These are phyloP conservation scores for Lagenaria siceraria DNA, from an alignment of 306 rosid genomes.

Conservation along the genomic window DNA sequence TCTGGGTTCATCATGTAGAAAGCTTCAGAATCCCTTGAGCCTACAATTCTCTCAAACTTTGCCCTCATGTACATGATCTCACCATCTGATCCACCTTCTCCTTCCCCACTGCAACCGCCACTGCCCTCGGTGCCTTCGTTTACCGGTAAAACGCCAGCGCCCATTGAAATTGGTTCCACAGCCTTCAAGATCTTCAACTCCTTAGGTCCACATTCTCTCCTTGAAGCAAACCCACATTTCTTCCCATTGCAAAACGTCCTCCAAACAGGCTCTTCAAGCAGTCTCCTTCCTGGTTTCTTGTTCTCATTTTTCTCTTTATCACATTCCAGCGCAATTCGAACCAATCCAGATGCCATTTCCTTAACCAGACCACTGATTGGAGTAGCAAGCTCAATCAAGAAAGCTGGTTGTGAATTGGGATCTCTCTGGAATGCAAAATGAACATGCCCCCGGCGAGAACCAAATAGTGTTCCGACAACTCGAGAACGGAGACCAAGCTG, in stretches of 20 bases:
- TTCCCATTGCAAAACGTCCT: constrained; percentile 90
- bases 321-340: constrained; percentile 87
- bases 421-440: constrained; percentile 85
- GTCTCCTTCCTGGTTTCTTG: constrained; percentile 10
- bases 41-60: constrained; percentile 93
- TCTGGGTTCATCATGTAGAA: constrained; percentile 99
- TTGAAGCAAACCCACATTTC: constrained; percentile 76
- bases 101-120: not conserved
- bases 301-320: constrained; percentile 45
- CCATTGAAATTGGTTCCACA: constrained; percentile 90
- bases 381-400: constrained; percentile 80
- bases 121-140: not conserved
- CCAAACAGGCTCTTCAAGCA: constrained; percentile 80
- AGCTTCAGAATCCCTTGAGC: constrained; percentile 97
- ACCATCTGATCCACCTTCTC: constrained; percentile 37
- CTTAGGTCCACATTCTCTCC: constrained; percentile 76
- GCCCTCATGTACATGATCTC: constrained; percentile 96
- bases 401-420: constrained; percentile 66
- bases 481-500: constrained; percentile 53
- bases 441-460: constrained; percentile 80
- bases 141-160: constrained; percentile 86
- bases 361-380: constrained; percentile 81
- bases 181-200: constrained; percentile 83
- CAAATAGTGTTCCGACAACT: constrained; percentile 87
- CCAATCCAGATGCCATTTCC: constrained; percentile 99